Percentiles rank a stretch among this genome's conserved stretches.
phyloP scores from a whole-genome alignment of 2,329 filamentous ascomycete genomes.

The Aspergillus brunneoviolaceus region DNA sequence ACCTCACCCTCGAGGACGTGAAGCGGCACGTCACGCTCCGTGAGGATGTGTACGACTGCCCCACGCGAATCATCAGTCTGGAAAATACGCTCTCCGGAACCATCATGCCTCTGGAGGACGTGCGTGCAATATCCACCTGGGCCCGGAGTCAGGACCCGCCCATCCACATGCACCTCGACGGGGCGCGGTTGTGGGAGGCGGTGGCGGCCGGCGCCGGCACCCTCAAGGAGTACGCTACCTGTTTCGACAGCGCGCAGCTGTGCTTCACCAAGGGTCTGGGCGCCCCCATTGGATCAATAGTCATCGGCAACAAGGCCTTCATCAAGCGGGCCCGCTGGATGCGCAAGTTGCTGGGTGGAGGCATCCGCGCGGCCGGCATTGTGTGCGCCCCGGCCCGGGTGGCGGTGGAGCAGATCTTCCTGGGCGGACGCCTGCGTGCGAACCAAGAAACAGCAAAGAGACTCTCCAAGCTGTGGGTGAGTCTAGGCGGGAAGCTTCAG shows the following conservation, averaged over 20 bases:
- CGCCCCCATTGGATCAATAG: constrained; percentile 69
- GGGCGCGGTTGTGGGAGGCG: constrained; percentile 74
- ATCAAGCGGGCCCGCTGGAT: constrained; percentile 65
- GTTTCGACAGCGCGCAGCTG: constrained; percentile 68
- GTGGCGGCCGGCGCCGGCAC: constrained; percentile 63
- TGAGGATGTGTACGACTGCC: constrained; percentile 69
- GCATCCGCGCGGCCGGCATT: constrained; percentile 69
- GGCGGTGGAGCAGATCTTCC: constrained; percentile 70
- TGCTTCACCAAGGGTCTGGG: constrained; percentile 77
- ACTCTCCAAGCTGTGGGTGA: constrained; percentile 61
- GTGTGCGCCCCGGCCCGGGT: constrained; percentile 68
- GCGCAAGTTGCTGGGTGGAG: constrained; percentile 73
- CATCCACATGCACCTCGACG: constrained; percentile 70
- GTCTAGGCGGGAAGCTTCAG: constrained; percentile 60
- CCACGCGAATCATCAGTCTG: constrained; percentile 71
- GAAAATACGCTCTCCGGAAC: constrained; percentile 78
- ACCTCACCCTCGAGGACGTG: constrained; percentile 16
- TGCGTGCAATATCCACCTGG: constrained; percentile 64
- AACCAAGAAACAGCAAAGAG: constrained; percentile 59
- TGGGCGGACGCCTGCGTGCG: constrained; percentile 57
- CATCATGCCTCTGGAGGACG: constrained; percentile 69
- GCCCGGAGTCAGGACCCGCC: constrained; percentile 52
- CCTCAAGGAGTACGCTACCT: constrained; percentile 61
- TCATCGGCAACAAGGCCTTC: constrained; percentile 56
- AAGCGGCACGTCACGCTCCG: constrained; percentile 25